Evolutionary conservation across 1,284 basidiomycete species (phyloP).

Genomic region (Bondarzewia mesenterica): DNA sequence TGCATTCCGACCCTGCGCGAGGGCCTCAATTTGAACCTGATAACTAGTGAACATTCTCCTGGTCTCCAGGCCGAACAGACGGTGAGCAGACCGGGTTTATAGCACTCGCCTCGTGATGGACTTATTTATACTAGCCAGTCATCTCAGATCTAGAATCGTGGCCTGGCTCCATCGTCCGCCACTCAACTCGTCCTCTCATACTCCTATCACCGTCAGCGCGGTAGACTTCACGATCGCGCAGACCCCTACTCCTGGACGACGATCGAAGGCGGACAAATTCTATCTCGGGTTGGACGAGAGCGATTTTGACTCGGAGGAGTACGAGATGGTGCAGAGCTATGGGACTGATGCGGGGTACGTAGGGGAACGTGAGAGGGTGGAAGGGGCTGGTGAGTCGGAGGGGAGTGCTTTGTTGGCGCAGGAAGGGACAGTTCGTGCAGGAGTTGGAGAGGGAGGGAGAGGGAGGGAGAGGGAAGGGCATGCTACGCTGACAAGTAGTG

Average conservation of each 20-base stretch:
- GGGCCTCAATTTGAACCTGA: too few relatives aligned
- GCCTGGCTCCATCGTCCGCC: not conserved
- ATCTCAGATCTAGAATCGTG: too few relatives aligned
- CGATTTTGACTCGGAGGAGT: slow-evolving; percentile 20
- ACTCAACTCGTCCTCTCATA: not conserved
- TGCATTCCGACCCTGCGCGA: too few relatives aligned
- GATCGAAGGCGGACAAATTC: not conserved
- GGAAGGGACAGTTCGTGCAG: not conserved
- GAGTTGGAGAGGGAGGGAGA: slow-evolving; percentile 27
- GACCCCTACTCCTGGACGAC: not conserved
- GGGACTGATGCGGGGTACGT: slow-evolving; percentile 26
- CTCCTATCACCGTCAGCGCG: not conserved
- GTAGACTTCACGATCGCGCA: not conserved
- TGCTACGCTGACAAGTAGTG: slow-evolving; percentile 56
- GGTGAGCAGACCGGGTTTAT: too few relatives aligned
- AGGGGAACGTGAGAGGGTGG: slow-evolving; percentile 9
- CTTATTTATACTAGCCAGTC: too few relatives aligned
- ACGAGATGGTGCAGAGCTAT: slow-evolving; percentile 60
- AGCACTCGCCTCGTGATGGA: too few relatives aligned
- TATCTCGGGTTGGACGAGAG: not conserved
- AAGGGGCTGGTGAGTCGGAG: slow-evolving; percentile 34
- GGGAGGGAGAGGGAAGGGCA: slow-evolving; percentile 44
- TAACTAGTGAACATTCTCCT: too few relatives aligned
- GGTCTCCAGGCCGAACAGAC: too few relatives aligned
- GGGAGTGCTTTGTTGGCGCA: slow-evolving; percentile 10